Evolutionary conservation across 495 filamentous ascomycete genomes (phyloP), one percentile per base, ranked within the genome.

Genomic region (Choiromyces venosus): DNA sequence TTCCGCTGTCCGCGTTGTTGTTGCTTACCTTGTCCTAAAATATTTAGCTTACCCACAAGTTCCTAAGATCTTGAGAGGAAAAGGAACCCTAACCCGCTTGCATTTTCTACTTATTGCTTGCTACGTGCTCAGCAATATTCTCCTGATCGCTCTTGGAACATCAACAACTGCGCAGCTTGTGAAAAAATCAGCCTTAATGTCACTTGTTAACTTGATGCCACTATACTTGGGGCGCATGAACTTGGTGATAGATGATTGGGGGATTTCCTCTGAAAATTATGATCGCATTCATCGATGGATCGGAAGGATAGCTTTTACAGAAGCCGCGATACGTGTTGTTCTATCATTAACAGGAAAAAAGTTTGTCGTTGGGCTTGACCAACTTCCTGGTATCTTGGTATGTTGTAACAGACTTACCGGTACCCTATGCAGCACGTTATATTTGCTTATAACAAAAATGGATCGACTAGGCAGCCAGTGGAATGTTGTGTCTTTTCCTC

Each of bases 191-290:
- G 66, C 70, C 37, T 68, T 70, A 6, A 76, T 80, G 67, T 76
- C 74, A 25, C 74, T 76, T 36, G 56, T 76, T 18, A 80, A 80
- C 29, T 65, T 80, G 6, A 78, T 78, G 44, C 75, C 69, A 37
- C 73, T 80, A 12, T 69, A 74, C 67, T 70, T n/a, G 21, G 72
- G 66, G 14, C 71, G 64, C 12, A 69, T 80, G 65, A 71, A 71
- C 44, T 46, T 77, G 7, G 65, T 79, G n/a, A 68, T 37, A 42
- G 21, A 70, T 46, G 37, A 81, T 4, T 73, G 82, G 33, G 78
- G 81, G 21, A 66, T 82, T n/a, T 80, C 78, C 29, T 78, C 80
- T 29, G 61, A 78, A 52, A 75, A 74, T 39, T 81, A 78, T 66
- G 65, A 77, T 70, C 64, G 79, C 9, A 35, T 73, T 37, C 66